Evolutionary conservation across 257 asterid genomes (phyloP).

Genomic region (Anisodus tanguticus): DNA sequence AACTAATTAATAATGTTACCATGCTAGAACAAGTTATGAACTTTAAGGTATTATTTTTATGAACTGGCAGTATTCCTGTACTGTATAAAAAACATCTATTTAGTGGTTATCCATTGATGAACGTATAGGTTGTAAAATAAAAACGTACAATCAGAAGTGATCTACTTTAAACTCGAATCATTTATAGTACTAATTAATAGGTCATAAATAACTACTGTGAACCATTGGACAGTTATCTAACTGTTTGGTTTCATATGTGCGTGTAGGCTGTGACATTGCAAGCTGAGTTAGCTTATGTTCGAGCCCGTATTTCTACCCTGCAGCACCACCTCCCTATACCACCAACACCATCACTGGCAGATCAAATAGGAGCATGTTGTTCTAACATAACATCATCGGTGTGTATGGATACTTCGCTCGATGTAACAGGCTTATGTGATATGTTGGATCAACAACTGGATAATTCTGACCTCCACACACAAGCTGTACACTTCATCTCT

Average conservation of each 20-base stretch:
- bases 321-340: conserved; percentile 12
- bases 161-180: too few relatives aligned
- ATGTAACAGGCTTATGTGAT: background rate
- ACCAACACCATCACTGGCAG: too few relatives aligned
- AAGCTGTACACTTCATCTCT: background rate
- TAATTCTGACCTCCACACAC: background rate
- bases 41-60: too few relatives aligned
- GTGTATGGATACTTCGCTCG: background rate
- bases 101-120: too few relatives aligned
- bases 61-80: too few relatives aligned
- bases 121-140: too few relatives aligned
- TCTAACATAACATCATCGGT: background rate
- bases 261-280: conserved; percentile 72
- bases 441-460: background rate
- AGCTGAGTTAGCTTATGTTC: conserved; percentile 77
- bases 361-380: background rate
- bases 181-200: too few relatives aligned
- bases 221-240: too few relatives aligned
- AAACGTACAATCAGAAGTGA: too few relatives aligned
- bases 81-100: too few relatives aligned
- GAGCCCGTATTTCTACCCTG: conserved; percentile 72
- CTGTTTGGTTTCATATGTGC: background rate
- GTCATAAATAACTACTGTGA: too few relatives aligned
- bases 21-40: background rate
- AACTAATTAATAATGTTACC: background rate